Conservation (phyloP, 2,329 filamentous ascomycete genomes). For the Colletotrichum sp. region DNA sequence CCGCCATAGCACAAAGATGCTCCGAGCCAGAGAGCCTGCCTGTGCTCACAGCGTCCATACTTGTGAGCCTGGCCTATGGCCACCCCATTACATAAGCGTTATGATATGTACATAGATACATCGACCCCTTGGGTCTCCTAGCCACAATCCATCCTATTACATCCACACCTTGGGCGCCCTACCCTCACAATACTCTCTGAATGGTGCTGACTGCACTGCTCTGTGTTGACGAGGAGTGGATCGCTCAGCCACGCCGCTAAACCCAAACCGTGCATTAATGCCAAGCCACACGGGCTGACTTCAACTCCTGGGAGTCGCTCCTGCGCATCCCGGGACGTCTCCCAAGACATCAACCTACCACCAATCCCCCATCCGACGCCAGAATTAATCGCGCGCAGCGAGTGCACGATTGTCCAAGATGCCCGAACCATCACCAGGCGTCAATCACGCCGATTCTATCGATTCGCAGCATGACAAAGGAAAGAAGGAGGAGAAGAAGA, state of each 20-base stretch:
- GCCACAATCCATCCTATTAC: too few species aligned
- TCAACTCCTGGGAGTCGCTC: background rate
- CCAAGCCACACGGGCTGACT: conserved; percentile 21
- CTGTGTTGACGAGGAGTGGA: background rate
- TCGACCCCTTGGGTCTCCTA: too few species aligned
- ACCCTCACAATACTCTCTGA: background rate
- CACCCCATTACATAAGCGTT: too few species aligned
- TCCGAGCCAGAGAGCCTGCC: background rate
- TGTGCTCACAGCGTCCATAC: background rate
- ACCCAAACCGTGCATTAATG: background rate
- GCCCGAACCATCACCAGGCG: conserved; percentile 51
- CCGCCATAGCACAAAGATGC: background rate
- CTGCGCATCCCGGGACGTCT: background rate
- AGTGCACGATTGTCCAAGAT: conserved; percentile 36
- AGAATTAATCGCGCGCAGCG: conserved; percentile 10
- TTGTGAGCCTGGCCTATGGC: too few species aligned
- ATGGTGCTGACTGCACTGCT: background rate
- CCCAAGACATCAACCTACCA: background rate
- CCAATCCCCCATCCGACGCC: background rate
- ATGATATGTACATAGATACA: too few species aligned
- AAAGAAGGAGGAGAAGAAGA: conserved; percentile 74
- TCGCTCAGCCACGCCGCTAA: conserved; percentile 19
- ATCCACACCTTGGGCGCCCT: too few species aligned
- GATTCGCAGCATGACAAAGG: conserved; percentile 57
- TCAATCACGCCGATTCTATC: conserved; percentile 58